Evolutionary conservation across 768 basidiomycete genomes (phyloP).

Genomic region (Termitomyces sp.): DNA sequence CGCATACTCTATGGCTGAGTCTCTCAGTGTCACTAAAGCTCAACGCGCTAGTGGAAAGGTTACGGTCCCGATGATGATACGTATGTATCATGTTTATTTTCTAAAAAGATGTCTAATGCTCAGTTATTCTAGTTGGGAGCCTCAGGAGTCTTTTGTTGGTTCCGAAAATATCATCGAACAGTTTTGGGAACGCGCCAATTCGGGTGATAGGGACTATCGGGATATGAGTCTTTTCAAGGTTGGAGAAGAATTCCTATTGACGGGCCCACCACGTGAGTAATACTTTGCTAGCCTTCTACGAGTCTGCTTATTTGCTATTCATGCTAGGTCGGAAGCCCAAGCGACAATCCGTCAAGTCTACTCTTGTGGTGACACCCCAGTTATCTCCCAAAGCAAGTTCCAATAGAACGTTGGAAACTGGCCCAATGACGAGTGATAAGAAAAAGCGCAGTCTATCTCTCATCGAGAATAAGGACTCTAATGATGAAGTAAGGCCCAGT

Average conservation of each 20-base stretch:
- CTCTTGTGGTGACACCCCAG: neutral
- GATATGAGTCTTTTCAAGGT: slow-evolving; percentile 43
- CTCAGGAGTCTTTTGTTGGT: slow-evolving; percentile 48
- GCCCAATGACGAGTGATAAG: neutral
- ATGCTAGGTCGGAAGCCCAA: slow-evolving; percentile 17
- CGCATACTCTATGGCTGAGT: neutral
- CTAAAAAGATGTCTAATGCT: neutral
- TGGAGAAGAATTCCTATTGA: slow-evolving; percentile 48
- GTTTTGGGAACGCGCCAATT: slow-evolving; percentile 46
- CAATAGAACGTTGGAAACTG: slow-evolving; percentile 6
- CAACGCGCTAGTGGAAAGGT: slow-evolving; percentile 50
- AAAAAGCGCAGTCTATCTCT: slow-evolving; percentile 7
- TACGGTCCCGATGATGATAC: slow-evolving; percentile 49
- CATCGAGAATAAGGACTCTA: slow-evolving; percentile 5
- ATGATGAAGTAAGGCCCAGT: slow-evolving; percentile 9
- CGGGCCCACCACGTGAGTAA: slow-evolving; percentile 54
- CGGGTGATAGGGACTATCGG: slow-evolving; percentile 42
- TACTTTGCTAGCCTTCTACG: neutral
- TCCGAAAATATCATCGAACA: slow-evolving; percentile 50
- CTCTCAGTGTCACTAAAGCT: neutral
- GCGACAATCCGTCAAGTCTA: slow-evolving; percentile 5
- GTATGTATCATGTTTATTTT: slow-evolving; percentile 28
- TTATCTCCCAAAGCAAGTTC: slow-evolving; percentile 13
- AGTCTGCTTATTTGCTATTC: neutral
- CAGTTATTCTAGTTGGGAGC: slow-evolving; percentile 55